Conservation (phyloP, 2,329 filamentous ascomycete genomes). For the Fusarium ramigenum region DNA sequence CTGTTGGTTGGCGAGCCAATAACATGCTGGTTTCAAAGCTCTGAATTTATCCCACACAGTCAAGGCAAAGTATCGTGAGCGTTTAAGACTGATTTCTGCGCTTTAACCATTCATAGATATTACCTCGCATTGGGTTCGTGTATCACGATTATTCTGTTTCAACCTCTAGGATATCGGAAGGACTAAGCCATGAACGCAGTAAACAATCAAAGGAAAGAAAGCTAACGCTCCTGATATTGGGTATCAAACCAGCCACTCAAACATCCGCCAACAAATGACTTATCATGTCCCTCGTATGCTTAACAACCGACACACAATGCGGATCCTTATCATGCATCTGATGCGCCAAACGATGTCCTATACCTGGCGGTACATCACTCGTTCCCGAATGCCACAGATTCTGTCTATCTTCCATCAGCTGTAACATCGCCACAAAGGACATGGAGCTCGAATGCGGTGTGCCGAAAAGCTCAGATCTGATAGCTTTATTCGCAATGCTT, state of each 20-base stretch:
- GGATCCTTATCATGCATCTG: conserved; percentile 34
- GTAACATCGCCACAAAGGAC: conserved; percentile 26
- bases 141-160: too few relatives aligned
- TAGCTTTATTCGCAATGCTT: conserved; percentile 26
- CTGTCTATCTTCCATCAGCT: conserved; percentile 41
- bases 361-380: conserved; percentile 1
- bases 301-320: conserved; percentile 37
- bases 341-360: conserved; percentile 4
- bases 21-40: neutral
- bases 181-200: neutral
- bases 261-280: conserved; percentile 9
- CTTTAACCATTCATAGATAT: neutral
- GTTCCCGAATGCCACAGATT: conserved; percentile 37
- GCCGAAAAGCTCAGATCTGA: conserved; percentile 37
- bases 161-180: neutral
- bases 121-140: neutral
- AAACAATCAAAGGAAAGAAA: neutral
- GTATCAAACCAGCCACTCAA: conserved; percentile 11
- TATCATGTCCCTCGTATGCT: conserved; percentile 37
- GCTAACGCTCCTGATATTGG: neutral
- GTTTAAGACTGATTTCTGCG: neutral
- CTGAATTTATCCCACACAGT: fast-evolving
- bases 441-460: neutral
- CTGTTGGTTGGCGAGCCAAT: neutral
- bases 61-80: too few relatives aligned